Percentiles rank a stretch among this genome's conserved stretches.
Conservation (phyloP, 2,329 filamentous ascomycete species). For the Neurospora sp. region DNA sequence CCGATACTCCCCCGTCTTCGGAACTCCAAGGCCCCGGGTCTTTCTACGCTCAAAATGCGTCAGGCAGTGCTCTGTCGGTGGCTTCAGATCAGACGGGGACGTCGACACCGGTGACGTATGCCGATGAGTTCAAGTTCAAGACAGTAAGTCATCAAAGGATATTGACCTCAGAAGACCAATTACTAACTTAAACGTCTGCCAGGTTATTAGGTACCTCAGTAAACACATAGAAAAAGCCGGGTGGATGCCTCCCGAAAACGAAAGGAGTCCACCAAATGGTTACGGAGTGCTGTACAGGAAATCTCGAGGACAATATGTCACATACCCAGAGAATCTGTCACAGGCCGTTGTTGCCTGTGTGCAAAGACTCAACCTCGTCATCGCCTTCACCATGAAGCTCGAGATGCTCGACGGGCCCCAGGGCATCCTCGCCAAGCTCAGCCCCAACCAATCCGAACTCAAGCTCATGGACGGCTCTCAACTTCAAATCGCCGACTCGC, state of each 20-base stretch:
- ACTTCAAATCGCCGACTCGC: slow-evolving; percentile 35
- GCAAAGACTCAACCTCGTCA: slow-evolving; percentile 33
- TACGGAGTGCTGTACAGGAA: slow-evolving; percentile 29
- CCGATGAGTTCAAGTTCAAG: slow-evolving; percentile 23
- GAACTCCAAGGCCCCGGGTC: neutral
- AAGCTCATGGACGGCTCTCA: slow-evolving; percentile 31
- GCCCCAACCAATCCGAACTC: slow-evolving; percentile 32
- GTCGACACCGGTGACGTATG: slow-evolving; percentile 8
- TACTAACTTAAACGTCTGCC: neutral
- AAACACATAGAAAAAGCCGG: slow-evolving; percentile 21
- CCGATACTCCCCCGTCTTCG: neutral
- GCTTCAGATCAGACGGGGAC: neutral
- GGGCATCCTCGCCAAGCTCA: slow-evolving; percentile 31
- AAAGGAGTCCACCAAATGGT: slow-evolving; percentile 16
- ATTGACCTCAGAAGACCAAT: neutral
- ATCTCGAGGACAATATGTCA: slow-evolving; percentile 30
- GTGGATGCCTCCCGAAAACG: slow-evolving; percentile 20
- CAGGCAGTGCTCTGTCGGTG: neutral
- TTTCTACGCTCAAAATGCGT: neutral
- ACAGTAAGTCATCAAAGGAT: slow-evolving; percentile 17
- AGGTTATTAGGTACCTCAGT: slow-evolving; percentile 25
- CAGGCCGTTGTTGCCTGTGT: slow-evolving; percentile 31
- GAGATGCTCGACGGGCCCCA: slow-evolving; percentile 36
- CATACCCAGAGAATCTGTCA: slow-evolving; percentile 29
- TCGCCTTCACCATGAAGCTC: slow-evolving; percentile 39